Evolutionary conservation across 257 asterid species (phyloP).

Genomic region (Coffea canephora): DNA sequence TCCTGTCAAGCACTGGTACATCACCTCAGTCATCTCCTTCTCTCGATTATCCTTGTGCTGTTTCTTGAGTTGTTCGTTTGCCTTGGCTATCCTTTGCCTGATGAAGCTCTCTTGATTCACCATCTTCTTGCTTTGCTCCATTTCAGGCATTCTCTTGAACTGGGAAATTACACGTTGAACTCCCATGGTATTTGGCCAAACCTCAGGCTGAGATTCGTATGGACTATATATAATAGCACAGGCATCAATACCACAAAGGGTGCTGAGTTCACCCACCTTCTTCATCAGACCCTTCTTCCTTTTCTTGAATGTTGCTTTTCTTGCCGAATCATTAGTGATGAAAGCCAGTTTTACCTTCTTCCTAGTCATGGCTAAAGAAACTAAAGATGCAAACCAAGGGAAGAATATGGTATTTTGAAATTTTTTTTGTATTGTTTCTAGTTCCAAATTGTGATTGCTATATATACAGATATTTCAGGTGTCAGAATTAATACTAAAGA

Average conservation of each 20-base stretch:
- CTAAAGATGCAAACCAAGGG: conserved; percentile 18
- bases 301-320: conserved; percentile 80
- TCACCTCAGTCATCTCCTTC: conserved; percentile 60
- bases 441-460: conserved; percentile 21
- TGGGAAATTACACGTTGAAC: conserved; percentile 61
- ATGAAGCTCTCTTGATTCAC: conserved; percentile 73
- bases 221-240: conserved; percentile 78
- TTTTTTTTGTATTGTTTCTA: neutral
- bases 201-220: conserved; percentile 60
- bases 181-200: conserved; percentile 61
- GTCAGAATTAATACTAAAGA: conserved; percentile 7
- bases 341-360: conserved; percentile 79
- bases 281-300: conserved; percentile 79
- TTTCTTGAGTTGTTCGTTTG: conserved; percentile 66
- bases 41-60: conserved; percentile 63
- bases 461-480: conserved; percentile 19
- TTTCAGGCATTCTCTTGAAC: conserved; percentile 86
- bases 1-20: conserved; percentile 67
- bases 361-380: conserved; percentile 50
- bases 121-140: conserved; percentile 94
- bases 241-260: conserved; percentile 77
- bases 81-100: conserved; percentile 57
- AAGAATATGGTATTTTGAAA: conserved; percentile 8
- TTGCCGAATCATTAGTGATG: conserved; percentile 64
- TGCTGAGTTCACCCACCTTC: conserved; percentile 76